Evolutionary conservation across 2,329 filamentous ascomycete genomes (phyloP).

Genomic region (Fusarium tanahbumbuense): DNA sequence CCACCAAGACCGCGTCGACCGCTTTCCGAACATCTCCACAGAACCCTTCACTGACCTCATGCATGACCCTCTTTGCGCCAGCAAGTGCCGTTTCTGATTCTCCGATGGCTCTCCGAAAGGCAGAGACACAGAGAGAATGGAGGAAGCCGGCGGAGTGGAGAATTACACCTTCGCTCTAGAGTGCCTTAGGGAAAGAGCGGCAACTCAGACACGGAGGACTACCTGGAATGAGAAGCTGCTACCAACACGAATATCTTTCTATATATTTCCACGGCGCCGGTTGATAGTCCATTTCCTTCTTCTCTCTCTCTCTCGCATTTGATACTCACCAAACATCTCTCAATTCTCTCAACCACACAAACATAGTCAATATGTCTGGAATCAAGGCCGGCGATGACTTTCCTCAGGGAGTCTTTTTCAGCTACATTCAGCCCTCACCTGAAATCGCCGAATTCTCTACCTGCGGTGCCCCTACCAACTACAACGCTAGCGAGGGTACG

Average conservation of each 20-base stretch:
- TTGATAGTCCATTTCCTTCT: constrained; percentile 4
- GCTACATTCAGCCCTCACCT: constrained; percentile 80
- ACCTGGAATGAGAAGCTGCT: constrained; percentile 8
- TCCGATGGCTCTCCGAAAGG: constrained; percentile 44
- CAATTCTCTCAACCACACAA: constrained; percentile 11
- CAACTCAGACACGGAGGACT: constrained; percentile 13
- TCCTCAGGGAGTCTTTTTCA: constrained; percentile 84
- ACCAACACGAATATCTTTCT: constrained; percentile 30
- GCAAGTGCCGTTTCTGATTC: constrained; percentile 18
- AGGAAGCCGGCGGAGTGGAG: constrained; percentile 11
- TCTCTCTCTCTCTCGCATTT: constrained; percentile 14
- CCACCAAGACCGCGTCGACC: constrained; percentile 40
- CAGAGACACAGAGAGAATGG: background rate
- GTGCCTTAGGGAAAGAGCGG: constrained; percentile 16
- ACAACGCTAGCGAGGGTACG: constrained; percentile 79
- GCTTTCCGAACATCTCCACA: constrained; percentile 40
- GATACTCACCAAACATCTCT: constrained; percentile 7
- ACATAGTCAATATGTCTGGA: constrained; percentile 61
- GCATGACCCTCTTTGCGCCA: constrained; percentile 38
- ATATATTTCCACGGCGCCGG: constrained; percentile 12
- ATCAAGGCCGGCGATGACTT: constrained; percentile 86
- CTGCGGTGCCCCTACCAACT: constrained; percentile 82
- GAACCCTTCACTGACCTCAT: constrained; percentile 44
- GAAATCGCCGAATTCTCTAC: constrained; percentile 76
- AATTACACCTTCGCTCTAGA: constrained; percentile 4